These are phyloP conservation scores for Pseudocercospora eumusae DNA, from an alignment of 2,329 filamentous ascomycete genomes.

Conservation along the genomic window DNA sequence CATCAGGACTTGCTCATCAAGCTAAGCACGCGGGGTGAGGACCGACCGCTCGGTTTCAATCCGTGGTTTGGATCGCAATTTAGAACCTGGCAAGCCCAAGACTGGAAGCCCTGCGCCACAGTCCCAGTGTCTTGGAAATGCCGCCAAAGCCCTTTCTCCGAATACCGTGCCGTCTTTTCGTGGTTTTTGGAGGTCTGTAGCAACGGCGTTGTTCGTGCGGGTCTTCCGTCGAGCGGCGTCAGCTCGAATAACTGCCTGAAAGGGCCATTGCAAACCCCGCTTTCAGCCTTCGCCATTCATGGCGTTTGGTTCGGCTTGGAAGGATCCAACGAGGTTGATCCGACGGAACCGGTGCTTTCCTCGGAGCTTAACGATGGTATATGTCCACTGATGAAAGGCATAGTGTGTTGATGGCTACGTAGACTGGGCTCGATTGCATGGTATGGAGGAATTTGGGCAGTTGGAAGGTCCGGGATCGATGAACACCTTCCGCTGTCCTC, in stretches of 20 bases:
- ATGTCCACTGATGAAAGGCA: neutral
- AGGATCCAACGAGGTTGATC: slow-evolving; percentile 21
- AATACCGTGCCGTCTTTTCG: neutral
- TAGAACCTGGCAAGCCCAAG: neutral
- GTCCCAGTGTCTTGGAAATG: neutral
- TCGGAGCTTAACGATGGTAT: slow-evolving; percentile 25
- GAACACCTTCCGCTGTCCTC: slow-evolving; percentile 27
- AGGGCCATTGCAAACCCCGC: neutral
- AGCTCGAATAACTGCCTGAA: slow-evolving; percentile 6
- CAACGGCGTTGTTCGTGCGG: neutral
- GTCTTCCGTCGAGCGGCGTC: neutral
- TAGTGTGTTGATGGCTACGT: neutral
- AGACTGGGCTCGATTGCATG: slow-evolving; percentile 15
- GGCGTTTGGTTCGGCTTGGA: slow-evolving; percentile 26
- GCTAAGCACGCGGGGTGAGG: neutral
- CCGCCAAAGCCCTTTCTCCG: neutral
- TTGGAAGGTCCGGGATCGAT: slow-evolving; percentile 17
- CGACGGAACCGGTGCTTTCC: slow-evolving; percentile 26
- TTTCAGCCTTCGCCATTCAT: slow-evolving; percentile 14
- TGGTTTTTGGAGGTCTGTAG: neutral
- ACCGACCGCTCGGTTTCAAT: neutral
- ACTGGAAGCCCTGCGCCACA: slow-evolving; percentile 6
- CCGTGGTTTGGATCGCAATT: slow-evolving; percentile 6
- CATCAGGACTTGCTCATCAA: neutral
- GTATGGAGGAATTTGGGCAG: neutral